Base-by-base conservation (phyloP, 2,329 filamentous ascomycete genomes). In the Akanthomyces muscarius region DNA sequence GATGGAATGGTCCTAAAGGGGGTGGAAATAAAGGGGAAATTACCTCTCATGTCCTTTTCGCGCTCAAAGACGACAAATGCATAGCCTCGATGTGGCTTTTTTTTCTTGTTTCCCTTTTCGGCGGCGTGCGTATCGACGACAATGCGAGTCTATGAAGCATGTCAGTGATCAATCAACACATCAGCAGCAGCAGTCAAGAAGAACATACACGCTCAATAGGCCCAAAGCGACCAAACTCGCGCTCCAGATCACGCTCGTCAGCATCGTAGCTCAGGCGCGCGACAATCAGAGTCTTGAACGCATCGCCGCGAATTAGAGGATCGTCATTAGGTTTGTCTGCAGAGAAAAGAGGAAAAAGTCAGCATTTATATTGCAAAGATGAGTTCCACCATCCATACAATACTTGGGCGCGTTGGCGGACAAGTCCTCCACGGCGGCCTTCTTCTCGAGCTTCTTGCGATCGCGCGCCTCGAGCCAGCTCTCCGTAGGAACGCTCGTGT, bases 11-110 rank as follows among this genome's bases (percentile, higher is more conserved):
- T 69, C 65, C 66, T 64, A 73, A 68, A 72, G 70, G 73, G 70
- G 70, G 70, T 70, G 69, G 69, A 71, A 68, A 64, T 72, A 74
- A 76, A 73, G 70, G 75, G 74, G 61, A 62, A 54, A 51, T 86
- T 96, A 97, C 93, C 92, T 92, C 96, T 96, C 93, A 98, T 97
- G 75, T 98, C 95, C 78, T 94, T 93, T 79, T 98, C 95, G 75
- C 91, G 89, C 78, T 98, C 94, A 74, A 94, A 99, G 61, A 98
- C 91, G 69, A 99, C 89, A 74, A 99, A 99, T 65, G 92, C 95
- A 76, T 99, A 99, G 66, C 95, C 95, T 71, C 89, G 85, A 72
- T 96, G 91, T 57, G 88, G 80, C 79, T 92, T 92, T 73, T 89
- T 89, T 73, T 91, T 88, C 78, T 93, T 92, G 71, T 89, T 90